A percentile compares a stretch with the other conserved stretches of the same genome.
Evolutionary conservation across 257 asterid genomes (phyloP).

Genomic region (Nicotiana knightiana): DNA sequence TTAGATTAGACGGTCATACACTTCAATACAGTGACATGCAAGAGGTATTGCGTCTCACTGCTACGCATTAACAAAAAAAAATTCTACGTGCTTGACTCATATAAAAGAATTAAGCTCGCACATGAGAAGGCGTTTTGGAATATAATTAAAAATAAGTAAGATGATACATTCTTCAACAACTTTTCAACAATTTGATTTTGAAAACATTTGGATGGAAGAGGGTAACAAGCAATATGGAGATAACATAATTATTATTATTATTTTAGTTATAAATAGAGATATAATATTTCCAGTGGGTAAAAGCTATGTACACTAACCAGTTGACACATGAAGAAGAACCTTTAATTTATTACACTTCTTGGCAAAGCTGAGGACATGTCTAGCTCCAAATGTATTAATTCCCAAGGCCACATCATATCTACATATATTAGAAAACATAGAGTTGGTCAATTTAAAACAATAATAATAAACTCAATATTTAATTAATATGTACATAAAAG

Average conservation of each 20-base stretch:
- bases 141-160: no score
- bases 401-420: conserved; percentile 69
- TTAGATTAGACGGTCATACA: no score
- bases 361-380: conserved; percentile 51
- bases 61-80: no score
- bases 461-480: not conserved
- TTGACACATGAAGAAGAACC: conserved; percentile 69
- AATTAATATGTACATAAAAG: not conserved
- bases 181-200: not conserved
- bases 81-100: no score
- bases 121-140: no score
- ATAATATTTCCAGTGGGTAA: not conserved
- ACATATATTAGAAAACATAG: conserved; percentile 1
- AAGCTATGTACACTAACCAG: conserved; percentile 40
- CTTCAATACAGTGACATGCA: no score
- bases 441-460: not conserved
- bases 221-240: not conserved
- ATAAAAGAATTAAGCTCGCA: no score
- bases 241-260: not conserved
- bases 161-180: no score
- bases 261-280: not conserved
- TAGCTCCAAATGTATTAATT: conserved; percentile 65
- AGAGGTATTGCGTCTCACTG: no score
- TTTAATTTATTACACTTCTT: conserved; percentile 40
- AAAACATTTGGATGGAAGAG: not conserved